phyloP scores from a whole-genome alignment of 2,329 filamentous ascomycete species.

The Aspergillus sergii region DNA sequence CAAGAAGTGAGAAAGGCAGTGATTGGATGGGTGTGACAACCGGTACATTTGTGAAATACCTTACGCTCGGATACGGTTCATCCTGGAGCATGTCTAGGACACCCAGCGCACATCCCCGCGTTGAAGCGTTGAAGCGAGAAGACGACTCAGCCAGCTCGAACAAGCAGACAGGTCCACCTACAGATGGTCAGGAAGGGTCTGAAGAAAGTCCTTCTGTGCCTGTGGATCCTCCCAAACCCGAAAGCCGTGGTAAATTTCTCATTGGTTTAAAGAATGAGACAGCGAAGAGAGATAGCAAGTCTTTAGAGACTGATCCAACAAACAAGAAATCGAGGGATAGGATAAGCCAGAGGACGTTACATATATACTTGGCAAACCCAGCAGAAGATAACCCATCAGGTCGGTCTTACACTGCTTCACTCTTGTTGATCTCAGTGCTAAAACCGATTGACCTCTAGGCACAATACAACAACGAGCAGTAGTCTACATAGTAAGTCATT shows the following conservation, averaged over 20 bases:
- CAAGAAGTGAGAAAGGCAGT: slow-evolving; percentile 22
- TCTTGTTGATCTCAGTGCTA: background rate
- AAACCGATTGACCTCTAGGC: slow-evolving; percentile 7
- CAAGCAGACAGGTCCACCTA: slow-evolving; percentile 5
- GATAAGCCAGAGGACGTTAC: slow-evolving; percentile 40
- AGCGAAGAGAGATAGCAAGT: slow-evolving; percentile 35
- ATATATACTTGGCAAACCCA: slow-evolving; percentile 32
- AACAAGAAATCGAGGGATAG: slow-evolving; percentile 29
- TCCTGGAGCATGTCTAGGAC: slow-evolving; percentile 46
- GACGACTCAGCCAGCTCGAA: slow-evolving; percentile 6
- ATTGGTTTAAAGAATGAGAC: slow-evolving; percentile 48
- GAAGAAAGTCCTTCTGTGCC: slow-evolving; percentile 8
- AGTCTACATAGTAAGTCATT: slow-evolving; percentile 44
- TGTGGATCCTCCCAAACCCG: slow-evolving; percentile 18
- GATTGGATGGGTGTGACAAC: slow-evolving; percentile 39
- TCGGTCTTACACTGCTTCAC: slow-evolving; percentile 3
- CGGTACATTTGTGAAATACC: slow-evolving; percentile 52
- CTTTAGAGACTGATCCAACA: slow-evolving; percentile 29
- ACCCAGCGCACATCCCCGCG: slow-evolving; percentile 27
- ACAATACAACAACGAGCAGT: slow-evolving; percentile 39
- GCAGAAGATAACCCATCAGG: slow-evolving; percentile 19
- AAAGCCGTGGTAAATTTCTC: slow-evolving; percentile 41
- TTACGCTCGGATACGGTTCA: slow-evolving; percentile 54
- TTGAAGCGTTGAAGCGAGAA: slow-evolving; percentile 29
- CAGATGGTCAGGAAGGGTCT: background rate